Percentiles rank a stretch among this genome's conserved stretches.
These are phyloP conservation scores for Thuidium tamariscinum DNA, from an alignment of 225 moss, liverwort and hornwort genomes.

Conservation along the genomic window DNA sequence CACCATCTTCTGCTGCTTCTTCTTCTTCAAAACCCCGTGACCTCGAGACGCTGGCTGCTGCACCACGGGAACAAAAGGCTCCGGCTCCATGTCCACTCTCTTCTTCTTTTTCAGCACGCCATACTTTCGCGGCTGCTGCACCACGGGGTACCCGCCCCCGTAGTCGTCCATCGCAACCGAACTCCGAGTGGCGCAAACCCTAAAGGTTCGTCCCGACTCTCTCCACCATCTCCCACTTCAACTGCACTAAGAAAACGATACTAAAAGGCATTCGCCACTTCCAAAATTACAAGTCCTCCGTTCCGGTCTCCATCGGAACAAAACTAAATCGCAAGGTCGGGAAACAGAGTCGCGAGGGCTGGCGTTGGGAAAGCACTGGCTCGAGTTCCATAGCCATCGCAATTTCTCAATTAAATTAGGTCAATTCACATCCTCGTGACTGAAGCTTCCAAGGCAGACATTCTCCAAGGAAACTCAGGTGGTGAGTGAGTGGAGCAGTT, in stretches of 20 bases:
- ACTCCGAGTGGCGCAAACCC: conserved; percentile 6
- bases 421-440: not conserved
- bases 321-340: not conserved
- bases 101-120: conserved; percentile 40
- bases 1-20: conserved; percentile 42
- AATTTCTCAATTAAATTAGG: not conserved
- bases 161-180: conserved; percentile 30
- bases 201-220: not conserved
- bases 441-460: not conserved
- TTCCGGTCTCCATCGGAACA: not conserved
- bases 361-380: not conserved
- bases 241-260: not conserved
- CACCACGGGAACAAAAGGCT: conserved; percentile 4
- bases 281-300: not conserved
- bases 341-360: not conserved
- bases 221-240: not conserved
- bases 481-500: not conserved
- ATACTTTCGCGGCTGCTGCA: conserved; percentile 16
- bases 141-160: conserved; percentile 2
- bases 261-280: not conserved
- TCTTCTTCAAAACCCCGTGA: conserved; percentile 46
- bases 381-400: not conserved
- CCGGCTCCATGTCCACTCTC: conserved; percentile 13
- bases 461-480: not conserved
- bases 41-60: conserved; percentile 1